Evolutionary conservation across 2,329 filamentous ascomycete species (phyloP).

Genomic region (Hypoxylon sp.): DNA sequence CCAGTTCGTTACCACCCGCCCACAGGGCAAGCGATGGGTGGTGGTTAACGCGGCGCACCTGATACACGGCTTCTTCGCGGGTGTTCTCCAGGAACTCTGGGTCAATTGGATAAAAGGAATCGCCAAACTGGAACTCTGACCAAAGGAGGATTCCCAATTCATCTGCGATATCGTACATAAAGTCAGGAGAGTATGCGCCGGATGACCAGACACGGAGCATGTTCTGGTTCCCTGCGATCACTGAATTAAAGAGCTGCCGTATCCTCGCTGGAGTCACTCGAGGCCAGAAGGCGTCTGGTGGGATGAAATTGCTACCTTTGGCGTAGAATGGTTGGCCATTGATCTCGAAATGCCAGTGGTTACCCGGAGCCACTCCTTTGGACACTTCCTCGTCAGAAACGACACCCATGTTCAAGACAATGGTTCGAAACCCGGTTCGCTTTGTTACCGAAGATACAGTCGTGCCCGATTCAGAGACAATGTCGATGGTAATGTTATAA

Average conservation of each 20-base stretch:
- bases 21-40: slow-evolving; percentile 68
- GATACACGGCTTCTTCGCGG: slow-evolving; percentile 69
- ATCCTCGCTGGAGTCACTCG: slow-evolving; percentile 69
- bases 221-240: slow-evolving; percentile 72
- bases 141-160: slow-evolving; percentile 72
- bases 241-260: slow-evolving; percentile 66
- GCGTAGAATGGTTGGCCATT: slow-evolving; percentile 76
- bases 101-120: slow-evolving; percentile 71
- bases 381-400: slow-evolving; percentile 68
- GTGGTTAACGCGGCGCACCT: slow-evolving; percentile 67
- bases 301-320: slow-evolving; percentile 75
- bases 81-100: slow-evolving; percentile 69
- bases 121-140: slow-evolving; percentile 75
- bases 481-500: slow-evolving; percentile 67
- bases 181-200: slow-evolving; percentile 72
- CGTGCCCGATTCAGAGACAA: slow-evolving; percentile 54
- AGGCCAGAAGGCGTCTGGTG: slow-evolving; percentile 74
- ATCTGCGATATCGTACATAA: slow-evolving; percentile 74
- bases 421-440: slow-evolving; percentile 73
- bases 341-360: slow-evolving; percentile 70
- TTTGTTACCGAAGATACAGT: slow-evolving; percentile 64
- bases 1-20: slow-evolving; percentile 73
- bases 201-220: slow-evolving; percentile 75
- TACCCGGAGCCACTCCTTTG: slow-evolving; percentile 69
- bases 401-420: slow-evolving; percentile 69